These are phyloP conservation scores for Sordariomycetes sp. DNA, from an alignment of 2,329 filamentous ascomycete genomes.

Conservation along the genomic window DNA sequence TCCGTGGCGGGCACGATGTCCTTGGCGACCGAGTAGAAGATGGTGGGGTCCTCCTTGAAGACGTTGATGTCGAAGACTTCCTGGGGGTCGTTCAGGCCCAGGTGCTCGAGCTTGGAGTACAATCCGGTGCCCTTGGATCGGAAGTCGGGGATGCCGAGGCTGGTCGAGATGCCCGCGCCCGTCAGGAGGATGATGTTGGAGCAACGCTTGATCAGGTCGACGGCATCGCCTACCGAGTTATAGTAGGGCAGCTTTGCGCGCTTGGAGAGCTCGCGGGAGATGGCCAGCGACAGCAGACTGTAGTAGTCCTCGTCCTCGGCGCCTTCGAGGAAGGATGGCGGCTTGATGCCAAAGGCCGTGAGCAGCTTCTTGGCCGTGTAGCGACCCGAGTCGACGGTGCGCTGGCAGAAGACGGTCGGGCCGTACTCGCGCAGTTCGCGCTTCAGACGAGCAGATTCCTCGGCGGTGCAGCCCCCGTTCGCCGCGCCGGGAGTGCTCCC, in stretches of 20 bases:
- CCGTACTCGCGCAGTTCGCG: constrained; percentile 66
- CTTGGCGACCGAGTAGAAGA: constrained; percentile 87
- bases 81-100: constrained; percentile 76
- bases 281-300: constrained; percentile 63
- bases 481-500: not conserved
- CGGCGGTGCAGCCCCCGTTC: constrained; percentile 49
- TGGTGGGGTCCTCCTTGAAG: constrained; percentile 76
- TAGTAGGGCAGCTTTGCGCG: constrained; percentile 70
- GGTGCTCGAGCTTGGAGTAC: constrained; percentile 73
- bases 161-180: constrained; percentile 93
- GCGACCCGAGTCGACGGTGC: constrained; percentile 58
- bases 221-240: constrained; percentile 84
- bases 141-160: constrained; percentile 93
- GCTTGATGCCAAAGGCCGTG: constrained; percentile 73
- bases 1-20: constrained; percentile 78
- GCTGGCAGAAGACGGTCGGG: constrained; percentile 66
- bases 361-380: constrained; percentile 77
- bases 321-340: constrained; percentile 66
- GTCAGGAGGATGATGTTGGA: constrained; percentile 90
- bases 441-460: constrained; percentile 61
- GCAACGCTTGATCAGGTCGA: constrained; percentile 61
- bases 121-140: constrained; percentile 87
- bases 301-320: constrained; percentile 61
- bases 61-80: constrained; percentile 89
- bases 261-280: constrained; percentile 73